phyloP scores from a whole-genome alignment of 2,329 filamentous ascomycete species.

The Alternaria brassicae region DNA sequence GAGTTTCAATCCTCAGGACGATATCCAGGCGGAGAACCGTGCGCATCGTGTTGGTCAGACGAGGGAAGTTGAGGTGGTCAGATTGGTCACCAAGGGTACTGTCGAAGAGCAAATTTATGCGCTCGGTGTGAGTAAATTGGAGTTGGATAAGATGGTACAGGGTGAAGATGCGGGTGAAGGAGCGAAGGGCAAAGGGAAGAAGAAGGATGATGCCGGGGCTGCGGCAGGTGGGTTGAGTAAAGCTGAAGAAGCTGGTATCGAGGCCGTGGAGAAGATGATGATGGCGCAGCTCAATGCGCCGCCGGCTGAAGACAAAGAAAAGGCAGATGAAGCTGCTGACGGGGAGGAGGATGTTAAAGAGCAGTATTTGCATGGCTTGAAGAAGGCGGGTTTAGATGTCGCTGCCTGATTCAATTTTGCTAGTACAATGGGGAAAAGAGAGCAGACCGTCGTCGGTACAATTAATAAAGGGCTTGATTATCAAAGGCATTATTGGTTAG shows the following conservation, averaged over 20 bases:
- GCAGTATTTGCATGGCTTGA: slow-evolving; percentile 51
- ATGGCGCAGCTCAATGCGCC: slow-evolving; percentile 37
- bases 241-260: slow-evolving; percentile 42
- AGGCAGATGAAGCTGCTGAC: background rate
- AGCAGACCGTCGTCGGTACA: background rate
- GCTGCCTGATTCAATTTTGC: slow-evolving; percentile 4
- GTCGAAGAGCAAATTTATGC: slow-evolving; percentile 94
- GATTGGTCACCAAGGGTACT: slow-evolving; percentile 79
- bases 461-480: background rate
- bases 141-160: slow-evolving; percentile 78
- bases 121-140: slow-evolving; percentile 90
- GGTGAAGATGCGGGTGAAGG: slow-evolving; percentile 62
- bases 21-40: slow-evolving; percentile 97
- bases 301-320: slow-evolving; percentile 7
- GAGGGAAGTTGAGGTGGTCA: slow-evolving; percentile 86
- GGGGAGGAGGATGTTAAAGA: slow-evolving; percentile 49
- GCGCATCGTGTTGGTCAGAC: slow-evolving; percentile 94
- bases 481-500: background rate
- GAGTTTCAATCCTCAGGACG: slow-evolving; percentile 97
- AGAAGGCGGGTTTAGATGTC: slow-evolving; percentile 52
- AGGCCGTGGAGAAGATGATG: slow-evolving; percentile 53
- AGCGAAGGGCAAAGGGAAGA: slow-evolving; percentile 18
- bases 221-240: slow-evolving; percentile 44
- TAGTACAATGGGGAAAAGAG: background rate
- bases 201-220: slow-evolving; percentile 15